Evolutionary conservation across 495 filamentous ascomycete genomes (phyloP).

Genomic region (Hypoxylon subgilvum): DNA sequence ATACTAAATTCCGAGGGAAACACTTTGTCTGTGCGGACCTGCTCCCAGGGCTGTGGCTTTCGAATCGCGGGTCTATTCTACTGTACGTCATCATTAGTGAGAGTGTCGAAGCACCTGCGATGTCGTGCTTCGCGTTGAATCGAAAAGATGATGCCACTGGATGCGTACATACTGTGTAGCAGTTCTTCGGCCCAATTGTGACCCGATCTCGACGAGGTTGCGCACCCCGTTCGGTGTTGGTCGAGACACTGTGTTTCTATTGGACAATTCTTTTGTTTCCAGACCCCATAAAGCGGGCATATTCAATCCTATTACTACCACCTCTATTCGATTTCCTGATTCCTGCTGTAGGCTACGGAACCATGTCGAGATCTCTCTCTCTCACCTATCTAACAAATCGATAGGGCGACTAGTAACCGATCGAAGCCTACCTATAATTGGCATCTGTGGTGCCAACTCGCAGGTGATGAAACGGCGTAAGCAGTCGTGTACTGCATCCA

Average conservation of each 20-base stretch:
- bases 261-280: constrained; percentile 8
- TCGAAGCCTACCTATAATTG: constrained; percentile 6
- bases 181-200: constrained; percentile 25
- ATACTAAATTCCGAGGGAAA: not conserved
- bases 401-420: constrained; percentile 13
- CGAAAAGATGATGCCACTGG: not conserved
- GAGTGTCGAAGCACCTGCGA: constrained; percentile 17
- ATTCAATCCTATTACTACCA: constrained; percentile 21
- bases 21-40: not conserved
- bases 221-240: constrained; percentile 13
- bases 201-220: constrained; percentile 20
- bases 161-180: no score
- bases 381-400: constrained; percentile 22
- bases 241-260: constrained; percentile 10
- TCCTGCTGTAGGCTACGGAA: constrained; percentile 18
- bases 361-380: constrained; percentile 30
- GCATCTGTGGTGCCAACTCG: constrained; percentile 17
- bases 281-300: constrained; percentile 28
- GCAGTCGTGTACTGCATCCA: constrained; percentile 25
- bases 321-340: constrained; percentile 23
- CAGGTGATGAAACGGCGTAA: constrained; percentile 29
- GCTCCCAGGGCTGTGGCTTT: constrained; percentile 3
- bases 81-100: constrained; percentile 26
- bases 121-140: constrained; percentile 18
- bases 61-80: constrained; percentile 2